Base-by-base conservation (phyloP, 2,329 filamentous ascomycete genomes). In the Diaporthe humulicola region DNA sequence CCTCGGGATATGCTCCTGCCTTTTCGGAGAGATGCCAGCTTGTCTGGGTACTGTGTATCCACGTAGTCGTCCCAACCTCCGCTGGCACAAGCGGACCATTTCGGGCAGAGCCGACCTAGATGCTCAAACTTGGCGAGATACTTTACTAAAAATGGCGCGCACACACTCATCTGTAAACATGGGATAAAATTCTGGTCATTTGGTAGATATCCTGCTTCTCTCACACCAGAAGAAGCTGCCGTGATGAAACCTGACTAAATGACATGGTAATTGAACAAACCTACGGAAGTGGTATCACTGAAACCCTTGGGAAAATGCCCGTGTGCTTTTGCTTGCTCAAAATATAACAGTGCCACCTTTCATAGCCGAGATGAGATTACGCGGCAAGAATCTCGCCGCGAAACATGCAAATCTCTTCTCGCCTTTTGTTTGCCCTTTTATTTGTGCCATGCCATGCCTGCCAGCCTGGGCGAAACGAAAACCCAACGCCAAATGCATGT, bases 401-500 rank as follows among this genome's bases (percentile, higher is more conserved):
- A 8, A 66, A 33, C 52, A 74, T 56, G 73, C 38, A 38, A 66
- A 61, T 45, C 8, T 70, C 40, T 73, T 19, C 30, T 45, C 40
- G 15, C 61, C 42, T 54, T 33, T 45, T 48, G 42, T 61, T 64
- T 30, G 33, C 36, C 36, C n/a, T 48, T 30, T 52, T 25, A 28
- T 28, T 28, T 70, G 48, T 64, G 70, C 70, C 64, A 50, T 64
- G 57, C 70, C 70, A 40, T 71, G 45, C 61, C 61, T 48, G 61
- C 64, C 64, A 54, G 48, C 64, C 48, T 22, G 48, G 28, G 48
- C n/a, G 38, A 66, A 66, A 69, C 28, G 52, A 71, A 69, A 36
- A 57, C 60, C 58, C 36, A 56, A 69, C 70, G 70, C 70, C 70
- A 56, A 56, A 56, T 64, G 57, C 70, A 69, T 54, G 45, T 58